Evolutionary conservation across 352 stramenopile species (phyloP), one percentile per base, ranked within the genome.

Genomic region (Phytophthora cryptogea): DNA sequence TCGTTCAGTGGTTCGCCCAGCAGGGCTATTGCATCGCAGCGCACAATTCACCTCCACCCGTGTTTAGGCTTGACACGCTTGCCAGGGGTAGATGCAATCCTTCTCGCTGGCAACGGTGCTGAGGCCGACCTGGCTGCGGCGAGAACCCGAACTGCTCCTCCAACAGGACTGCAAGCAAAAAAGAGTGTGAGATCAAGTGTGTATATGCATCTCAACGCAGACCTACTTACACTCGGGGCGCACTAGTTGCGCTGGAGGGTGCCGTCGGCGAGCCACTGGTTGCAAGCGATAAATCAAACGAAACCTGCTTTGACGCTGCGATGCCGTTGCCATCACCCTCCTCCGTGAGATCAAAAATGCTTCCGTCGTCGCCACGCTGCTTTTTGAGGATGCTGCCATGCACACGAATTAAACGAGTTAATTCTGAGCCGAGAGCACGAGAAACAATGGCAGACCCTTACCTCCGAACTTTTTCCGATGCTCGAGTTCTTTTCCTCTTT

Each of bases 311-410:
- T 26, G 59, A 56, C n/a, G 40, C 41, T 9, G 45, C 37, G 20
- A 17, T 40, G 20, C n/a, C 42, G 63, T 46, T 31, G 36, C 40
- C 52, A 42, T n/a, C 53, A 40, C 20, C 39, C 42, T 27, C 40
- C 16, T 59, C 3, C 27, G 42, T 8, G 48, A 48, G 11, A 26
- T 62, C 27, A 35, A 64, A 10, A 1, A 40, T 1, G 11, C 6
- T 28, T 48, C 55, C 37, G 27, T 54, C 57, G 33, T 68, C 58
- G 7, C 68, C 37, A 46, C 76, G 65, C 47, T 76, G 76, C 56
- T 89, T 90, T 60, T 92, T 92, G 2, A 92, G 68, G 47, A 92
- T 92, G 59, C 83, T 92, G 36, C 4, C 11, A 53, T 49, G 20
- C 17, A 46, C 40, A 23, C 2, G 20, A 23, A 23, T 23, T 23